phyloP scores from a whole-genome alignment of 1,284 basidiomycete species.

The Macrocybe sp. region DNA sequence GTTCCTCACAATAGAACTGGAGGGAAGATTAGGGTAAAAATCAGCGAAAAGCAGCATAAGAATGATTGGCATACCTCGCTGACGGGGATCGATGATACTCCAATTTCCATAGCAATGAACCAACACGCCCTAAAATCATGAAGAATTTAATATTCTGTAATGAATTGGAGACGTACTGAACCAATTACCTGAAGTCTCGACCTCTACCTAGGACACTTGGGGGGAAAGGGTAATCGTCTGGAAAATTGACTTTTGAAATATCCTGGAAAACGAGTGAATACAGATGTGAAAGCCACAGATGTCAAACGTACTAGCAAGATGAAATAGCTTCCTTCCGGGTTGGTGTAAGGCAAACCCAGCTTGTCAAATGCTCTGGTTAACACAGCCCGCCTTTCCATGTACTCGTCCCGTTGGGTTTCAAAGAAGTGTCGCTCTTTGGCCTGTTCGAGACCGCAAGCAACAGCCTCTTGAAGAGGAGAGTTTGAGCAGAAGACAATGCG shows the following conservation, averaged over 20 bases:
- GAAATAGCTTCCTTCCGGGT: conserved; percentile 90
- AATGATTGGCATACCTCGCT: conserved; percentile 68
- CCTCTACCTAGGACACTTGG: conserved; percentile 74
- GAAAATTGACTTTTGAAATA: conserved; percentile 76
- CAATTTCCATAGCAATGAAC: conserved; percentile 87
- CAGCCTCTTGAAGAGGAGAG: conserved; percentile 89
- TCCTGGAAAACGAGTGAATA: conserved; percentile 45
- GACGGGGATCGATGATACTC: conserved; percentile 89
- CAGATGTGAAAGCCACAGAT: not conserved
- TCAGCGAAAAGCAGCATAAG: not conserved
- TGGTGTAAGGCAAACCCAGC: conserved; percentile 82
- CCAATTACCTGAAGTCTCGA: conserved; percentile 75
- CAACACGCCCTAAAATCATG: conserved; percentile 63
- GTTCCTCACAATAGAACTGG: conserved; percentile 88
- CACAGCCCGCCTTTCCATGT: conserved; percentile 74
- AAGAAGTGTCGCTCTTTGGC: conserved; percentile 77
- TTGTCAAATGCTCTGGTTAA: conserved; percentile 78
- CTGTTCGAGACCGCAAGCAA: conserved; percentile 81
- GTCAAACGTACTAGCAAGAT: conserved; percentile 63
- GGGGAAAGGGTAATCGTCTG: conserved; percentile 83
- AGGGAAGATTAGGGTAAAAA: conserved; percentile 2
- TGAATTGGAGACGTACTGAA: conserved; percentile 8
- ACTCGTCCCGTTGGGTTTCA: conserved; percentile 73
- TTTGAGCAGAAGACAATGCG: conserved; percentile 96
- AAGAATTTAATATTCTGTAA: conserved; percentile 1